Evolutionary conservation across 345 rosid species (phyloP), one percentile per base, ranked within the genome.

Genomic region (Aegle marmelos): DNA sequence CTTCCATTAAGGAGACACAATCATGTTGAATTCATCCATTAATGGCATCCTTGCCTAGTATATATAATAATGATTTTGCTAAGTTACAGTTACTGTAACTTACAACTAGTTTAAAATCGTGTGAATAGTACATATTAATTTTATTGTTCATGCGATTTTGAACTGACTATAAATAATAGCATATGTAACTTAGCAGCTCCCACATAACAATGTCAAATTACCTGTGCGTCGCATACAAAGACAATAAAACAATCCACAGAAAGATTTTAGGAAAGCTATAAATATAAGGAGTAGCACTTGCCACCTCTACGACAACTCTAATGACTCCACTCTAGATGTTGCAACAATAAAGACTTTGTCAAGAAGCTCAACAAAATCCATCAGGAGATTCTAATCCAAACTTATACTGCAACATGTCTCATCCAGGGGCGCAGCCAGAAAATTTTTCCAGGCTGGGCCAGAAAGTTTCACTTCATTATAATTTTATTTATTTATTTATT

Each of bases 281-380:
- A 4, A 13, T 17, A 27, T 25, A 73, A 30, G 50, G 53, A 54
- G 76, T 5, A 8, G 24, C 7, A 85, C 85, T 85, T 65, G 92
- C 98, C 98, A 92, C 91, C 82, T 92, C 98, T 11, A 92, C 83
- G 74, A 97, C 97, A 78, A 98, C 96, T 86, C 94, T 86, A 68
- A 91, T 86, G 84, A 91, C 97, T 75, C 98, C 97, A 76, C 95
- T 88, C 74, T 92, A 87, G 82, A 93, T 83, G 80, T 92, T 93
- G 91, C 98, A 90, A 78, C 92, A 93, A 84, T 88, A 80, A 78
- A 95, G 92, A 73, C 98, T 98, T 89, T 90, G 98, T 93, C 97
- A 10, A 96, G 99, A 78, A 92, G 97, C 82, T 93, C 99, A 65
- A 93, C 97, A 61, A 93, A 93, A 77, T 95, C 98, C 70, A 91